Evolutionary conservation across 2,329 filamentous ascomycete species (phyloP).

Genomic region (Pseudogymnoascus destructans): DNA sequence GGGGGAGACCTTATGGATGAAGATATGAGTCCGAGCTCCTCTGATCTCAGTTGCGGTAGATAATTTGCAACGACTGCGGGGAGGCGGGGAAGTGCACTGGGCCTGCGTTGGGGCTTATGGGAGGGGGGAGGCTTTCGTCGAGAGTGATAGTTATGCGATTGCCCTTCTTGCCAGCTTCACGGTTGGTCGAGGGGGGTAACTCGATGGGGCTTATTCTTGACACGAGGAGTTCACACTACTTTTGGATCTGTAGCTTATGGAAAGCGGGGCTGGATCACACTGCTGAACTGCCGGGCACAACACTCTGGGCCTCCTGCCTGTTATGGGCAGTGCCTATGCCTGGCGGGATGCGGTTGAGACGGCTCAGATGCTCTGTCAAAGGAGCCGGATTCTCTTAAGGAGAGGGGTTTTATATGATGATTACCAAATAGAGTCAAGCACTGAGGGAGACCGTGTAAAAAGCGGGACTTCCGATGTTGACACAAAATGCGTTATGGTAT

Average conservation of each 20-base stretch:
- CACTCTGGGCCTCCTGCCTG: constrained; percentile 24
- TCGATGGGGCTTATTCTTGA: constrained; percentile 99
- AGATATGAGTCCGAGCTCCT: constrained; percentile 71
- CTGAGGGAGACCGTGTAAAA: constrained; percentile 34
- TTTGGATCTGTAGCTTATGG: constrained; percentile 40
- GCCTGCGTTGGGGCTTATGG: constrained; percentile 32
- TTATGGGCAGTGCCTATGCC: constrained; percentile 19
- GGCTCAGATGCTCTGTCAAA: constrained; percentile 51
- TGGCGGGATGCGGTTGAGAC: constrained; percentile 15
- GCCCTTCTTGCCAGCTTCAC: constrained; percentile 35
- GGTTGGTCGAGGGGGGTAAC: constrained; percentile 52
- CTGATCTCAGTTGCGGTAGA: constrained; percentile 26
- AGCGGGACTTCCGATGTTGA: constrained; percentile 7
- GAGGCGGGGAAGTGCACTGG: constrained; percentile 31
- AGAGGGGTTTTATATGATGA: constrained; percentile 41
- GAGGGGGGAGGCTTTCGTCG: constrained; percentile 67
- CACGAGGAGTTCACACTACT: constrained; percentile 61
- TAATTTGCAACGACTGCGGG: neutral
- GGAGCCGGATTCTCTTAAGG: constrained; percentile 42
- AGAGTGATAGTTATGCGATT: constrained; percentile 99
- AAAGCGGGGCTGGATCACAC: constrained; percentile 32
- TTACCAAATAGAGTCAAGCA: constrained; percentile 61
- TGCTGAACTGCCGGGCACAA: constrained; percentile 10
- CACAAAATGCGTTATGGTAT: constrained; percentile 8
- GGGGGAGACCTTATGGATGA: constrained; percentile 53